Base-by-base conservation (phyloP, 148 eudicot genomes). In the Dianthus caryophyllus region DNA sequence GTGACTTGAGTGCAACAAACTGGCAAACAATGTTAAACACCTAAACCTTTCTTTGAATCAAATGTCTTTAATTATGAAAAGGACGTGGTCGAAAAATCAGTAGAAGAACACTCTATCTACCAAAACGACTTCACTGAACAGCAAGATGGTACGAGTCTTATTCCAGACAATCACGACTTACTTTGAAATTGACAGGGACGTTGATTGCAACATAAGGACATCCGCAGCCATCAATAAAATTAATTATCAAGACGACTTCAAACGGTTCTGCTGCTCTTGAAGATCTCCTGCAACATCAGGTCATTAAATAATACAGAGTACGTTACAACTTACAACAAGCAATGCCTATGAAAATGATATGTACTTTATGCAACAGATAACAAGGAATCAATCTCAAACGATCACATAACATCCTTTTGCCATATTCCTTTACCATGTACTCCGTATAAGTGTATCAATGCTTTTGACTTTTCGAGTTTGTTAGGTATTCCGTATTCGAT, bases 221-320 rank as follows among this genome's bases (percentile, higher is more conserved):
- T 71, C 82, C 81, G 65, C 96, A 89, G 72, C 96, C 93, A 63
- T 90, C 88, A 33, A 84, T 73, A 71, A 92, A 92, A 84, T 88
- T 84, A 80, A 92, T 71, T 58, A 81, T 85, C 83, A 92, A 68
- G 46, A 82, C 64, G 46, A 89, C 75, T 71, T 87, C 77, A 82
- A 89, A 92, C 54, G 90, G 91, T 36, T 80, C 81, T 36, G 77
- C 64, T 20, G 65, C 71, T 64, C 80, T 73, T 60, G 69, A 76
- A 22, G 82, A 79, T 74, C 97, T 87, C 94, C 97, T 91, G 85
- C 0, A 39, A 6, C 50, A 63, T n/a, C 39, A 58, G 21, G 21
- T 58, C 62, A 30, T 29, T 39, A 29, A 29, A 24, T 24, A 39
- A 11, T 25, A 39, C 25, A 7, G n/a, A n/a, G n/a, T n/a, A n/a